Conservation (phyloP, 2,329 filamentous ascomycete species). For the Didymella exigua region DNA sequence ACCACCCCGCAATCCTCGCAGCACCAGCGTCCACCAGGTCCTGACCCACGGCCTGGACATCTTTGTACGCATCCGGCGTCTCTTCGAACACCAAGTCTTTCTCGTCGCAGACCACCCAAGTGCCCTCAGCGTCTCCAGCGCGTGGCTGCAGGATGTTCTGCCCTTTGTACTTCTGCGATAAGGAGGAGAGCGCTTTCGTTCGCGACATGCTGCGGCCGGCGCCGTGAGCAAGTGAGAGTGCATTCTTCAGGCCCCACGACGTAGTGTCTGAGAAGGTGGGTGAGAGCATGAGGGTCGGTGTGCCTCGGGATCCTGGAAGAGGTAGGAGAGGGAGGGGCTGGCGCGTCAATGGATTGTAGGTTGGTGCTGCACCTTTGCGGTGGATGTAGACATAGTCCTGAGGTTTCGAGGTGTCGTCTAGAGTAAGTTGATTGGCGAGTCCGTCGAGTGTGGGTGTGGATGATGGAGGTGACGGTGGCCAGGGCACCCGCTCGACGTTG, state of each 20-base stretch:
- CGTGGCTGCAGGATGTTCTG: conserved; percentile 36
- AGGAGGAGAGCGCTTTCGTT: conserved; percentile 39
- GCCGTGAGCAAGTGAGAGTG: conserved; percentile 47
- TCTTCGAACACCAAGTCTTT: conserved; percentile 49
- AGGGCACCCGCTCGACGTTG: conserved; percentile 41
- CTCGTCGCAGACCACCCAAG: conserved; percentile 49
- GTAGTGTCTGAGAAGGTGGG: conserved; percentile 39
- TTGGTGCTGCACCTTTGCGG: conserved; percentile 49
- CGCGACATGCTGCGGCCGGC: conserved; percentile 49
- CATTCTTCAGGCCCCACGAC: conserved; percentile 39
- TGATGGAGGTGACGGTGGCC: conserved; percentile 34
- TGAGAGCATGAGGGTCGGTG: conserved; percentile 46
- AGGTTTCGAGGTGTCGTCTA: background rate
- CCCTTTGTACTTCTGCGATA: conserved; percentile 43
- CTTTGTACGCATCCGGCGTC: conserved; percentile 48
- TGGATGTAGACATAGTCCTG: conserved; percentile 42
- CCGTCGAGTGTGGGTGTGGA: conserved; percentile 1
- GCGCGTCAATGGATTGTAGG: conserved; percentile 27
- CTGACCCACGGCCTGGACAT: conserved; percentile 45
- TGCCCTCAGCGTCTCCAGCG: conserved; percentile 30
- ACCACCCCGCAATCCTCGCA: conserved; percentile 42
- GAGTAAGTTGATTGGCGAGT: background rate
- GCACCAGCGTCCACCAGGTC: conserved; percentile 44
- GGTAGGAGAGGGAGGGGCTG: conserved; percentile 41
- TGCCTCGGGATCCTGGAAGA: conserved; percentile 47